Evolutionary conservation across 2,329 filamentous ascomycete species (phyloP).

Genomic region (Zymoseptoria brevis): DNA sequence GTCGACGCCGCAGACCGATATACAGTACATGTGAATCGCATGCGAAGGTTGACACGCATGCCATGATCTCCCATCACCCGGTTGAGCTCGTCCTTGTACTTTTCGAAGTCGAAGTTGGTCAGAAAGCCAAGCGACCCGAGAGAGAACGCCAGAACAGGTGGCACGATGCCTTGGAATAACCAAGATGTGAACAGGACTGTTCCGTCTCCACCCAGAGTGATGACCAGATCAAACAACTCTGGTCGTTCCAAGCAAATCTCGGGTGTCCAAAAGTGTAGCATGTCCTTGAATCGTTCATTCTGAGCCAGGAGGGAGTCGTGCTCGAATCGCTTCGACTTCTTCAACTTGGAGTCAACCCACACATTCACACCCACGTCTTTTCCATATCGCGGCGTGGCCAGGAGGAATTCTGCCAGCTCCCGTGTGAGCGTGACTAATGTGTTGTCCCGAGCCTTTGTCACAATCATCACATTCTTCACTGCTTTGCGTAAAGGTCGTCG

Average conservation of each 20-base stretch:
- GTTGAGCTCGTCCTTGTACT: slow-evolving; percentile 64
- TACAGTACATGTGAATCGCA: slow-evolving; percentile 98
- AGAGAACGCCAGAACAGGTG: slow-evolving; percentile 84
- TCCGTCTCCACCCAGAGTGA: slow-evolving; percentile 81
- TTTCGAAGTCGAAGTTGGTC: slow-evolving; percentile 88
- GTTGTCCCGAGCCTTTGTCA: slow-evolving; percentile 96
- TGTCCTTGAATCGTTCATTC: slow-evolving; percentile 67
- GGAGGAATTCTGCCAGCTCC: slow-evolving; percentile 79
- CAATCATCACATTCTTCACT: slow-evolving; percentile 93
- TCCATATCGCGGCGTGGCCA: slow-evolving; percentile 82
- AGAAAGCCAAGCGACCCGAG: slow-evolving; percentile 89
- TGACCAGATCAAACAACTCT: slow-evolving; percentile 90
- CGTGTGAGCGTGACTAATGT: slow-evolving; percentile 80
- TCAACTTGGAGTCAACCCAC: slow-evolving; percentile 94
- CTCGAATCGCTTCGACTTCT: slow-evolving; percentile 80
- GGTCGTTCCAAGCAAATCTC: slow-evolving; percentile 90
- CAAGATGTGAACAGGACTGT: slow-evolving; percentile 94
- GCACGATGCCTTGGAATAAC: slow-evolving; percentile 92
- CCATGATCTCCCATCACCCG: slow-evolving; percentile 87
- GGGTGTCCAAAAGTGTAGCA: slow-evolving; percentile 93
- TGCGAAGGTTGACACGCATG: slow-evolving; percentile 95
- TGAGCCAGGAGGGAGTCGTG: slow-evolving; percentile 62
- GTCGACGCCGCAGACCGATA: slow-evolving; percentile 55
- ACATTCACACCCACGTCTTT: slow-evolving; percentile 88
- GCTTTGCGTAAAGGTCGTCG: slow-evolving; percentile 84